Conservation (phyloP, 2,329 filamentous ascomycete species). For the Diplodia corticola region DNA sequence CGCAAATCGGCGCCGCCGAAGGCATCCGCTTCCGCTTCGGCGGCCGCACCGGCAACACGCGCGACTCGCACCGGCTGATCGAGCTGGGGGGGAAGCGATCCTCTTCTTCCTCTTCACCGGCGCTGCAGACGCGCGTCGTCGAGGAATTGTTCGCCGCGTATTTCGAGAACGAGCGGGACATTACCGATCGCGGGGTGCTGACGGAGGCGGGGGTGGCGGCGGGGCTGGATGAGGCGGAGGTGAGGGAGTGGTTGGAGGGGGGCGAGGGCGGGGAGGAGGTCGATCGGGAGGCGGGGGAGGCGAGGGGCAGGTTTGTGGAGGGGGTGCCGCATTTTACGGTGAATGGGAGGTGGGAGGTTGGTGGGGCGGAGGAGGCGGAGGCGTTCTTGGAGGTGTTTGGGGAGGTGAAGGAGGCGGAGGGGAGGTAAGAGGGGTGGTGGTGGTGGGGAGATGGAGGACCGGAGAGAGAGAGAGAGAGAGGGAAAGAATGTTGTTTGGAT, state of each 20-base stretch:
- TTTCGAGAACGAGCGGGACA: slow-evolving; percentile 52
- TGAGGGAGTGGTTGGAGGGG: slow-evolving; percentile 45
- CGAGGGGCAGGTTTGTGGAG: slow-evolving; percentile 53
- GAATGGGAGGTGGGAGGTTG: slow-evolving; percentile 65
- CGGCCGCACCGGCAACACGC: slow-evolving; percentile 72
- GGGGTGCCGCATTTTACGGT: slow-evolving; percentile 78
- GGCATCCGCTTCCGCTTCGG: slow-evolving; percentile 74
- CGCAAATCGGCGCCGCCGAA: slow-evolving; percentile 59
- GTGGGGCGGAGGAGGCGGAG: slow-evolving; percentile 70
- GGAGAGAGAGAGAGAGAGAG: neutral
- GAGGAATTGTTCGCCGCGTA: slow-evolving; percentile 45
- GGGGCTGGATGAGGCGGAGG: slow-evolving; percentile 46
- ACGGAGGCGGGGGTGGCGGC: slow-evolving; percentile 45
- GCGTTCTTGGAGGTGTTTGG: slow-evolving; percentile 68
- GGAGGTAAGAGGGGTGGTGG: slow-evolving; percentile 7
- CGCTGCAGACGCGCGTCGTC: slow-evolving; percentile 49
- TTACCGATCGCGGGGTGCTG: slow-evolving; percentile 45
- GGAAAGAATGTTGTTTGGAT: neutral
- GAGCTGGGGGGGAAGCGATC: slow-evolving; percentile 64
- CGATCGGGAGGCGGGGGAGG: slow-evolving; percentile 49
- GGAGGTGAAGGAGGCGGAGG: slow-evolving; percentile 53
- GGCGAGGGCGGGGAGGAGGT: slow-evolving; percentile 48
- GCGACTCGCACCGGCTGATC: slow-evolving; percentile 76
- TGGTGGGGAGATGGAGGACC: neutral
- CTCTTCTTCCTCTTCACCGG: too few species aligned